Percentiles rank a stretch among this genome's conserved stretches.
phyloP scores from a whole-genome alignment of 495 filamentous ascomycete species.

The Hyphodiscus hymeniophilus region DNA sequence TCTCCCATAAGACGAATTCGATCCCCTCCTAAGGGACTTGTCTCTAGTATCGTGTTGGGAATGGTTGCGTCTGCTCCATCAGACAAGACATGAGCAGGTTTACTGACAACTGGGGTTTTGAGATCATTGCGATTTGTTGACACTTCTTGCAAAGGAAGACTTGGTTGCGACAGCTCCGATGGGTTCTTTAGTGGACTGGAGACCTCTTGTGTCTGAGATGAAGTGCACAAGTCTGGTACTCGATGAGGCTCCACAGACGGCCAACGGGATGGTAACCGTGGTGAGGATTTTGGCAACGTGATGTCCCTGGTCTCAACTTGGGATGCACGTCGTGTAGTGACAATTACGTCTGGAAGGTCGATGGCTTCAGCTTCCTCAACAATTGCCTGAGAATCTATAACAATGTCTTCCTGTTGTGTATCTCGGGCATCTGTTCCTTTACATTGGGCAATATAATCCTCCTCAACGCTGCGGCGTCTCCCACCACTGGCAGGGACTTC shows the following conservation, averaged over 20 bases:
- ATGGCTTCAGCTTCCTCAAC: not conserved
- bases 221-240: not conserved
- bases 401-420: slow-evolving; percentile 14
- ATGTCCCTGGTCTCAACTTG: no score
- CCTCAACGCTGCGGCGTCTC: slow-evolving; percentile 5
- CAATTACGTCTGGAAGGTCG: no score
- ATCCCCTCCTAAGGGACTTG: slow-evolving; percentile 12
- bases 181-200: not conserved
- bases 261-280: not conserved
- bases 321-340: no score
- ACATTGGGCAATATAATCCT: slow-evolving; percentile 16
- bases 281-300: no score
- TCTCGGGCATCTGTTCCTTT: slow-evolving; percentile 12
- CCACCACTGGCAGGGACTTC: slow-evolving; percentile 18
- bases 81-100: slow-evolving; percentile 3
- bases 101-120: slow-evolving; percentile 4
- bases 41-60: slow-evolving; percentile 7
- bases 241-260: not conserved
- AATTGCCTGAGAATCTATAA: slow-evolving; percentile 16
- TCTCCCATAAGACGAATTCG: slow-evolving; percentile 16
- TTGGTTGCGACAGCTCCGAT: not conserved
- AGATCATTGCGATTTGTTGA: slow-evolving; percentile 9
- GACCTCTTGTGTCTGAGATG: not conserved
- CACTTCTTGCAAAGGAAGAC: slow-evolving; percentile 13
- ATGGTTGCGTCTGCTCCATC: slow-evolving; percentile 1